A percentile compares a stretch with the other conserved stretches of the same genome.
These are phyloP conservation scores for Rubroshorea leprosula DNA, from an alignment of 345 rosid species.

Conservation along the genomic window DNA sequence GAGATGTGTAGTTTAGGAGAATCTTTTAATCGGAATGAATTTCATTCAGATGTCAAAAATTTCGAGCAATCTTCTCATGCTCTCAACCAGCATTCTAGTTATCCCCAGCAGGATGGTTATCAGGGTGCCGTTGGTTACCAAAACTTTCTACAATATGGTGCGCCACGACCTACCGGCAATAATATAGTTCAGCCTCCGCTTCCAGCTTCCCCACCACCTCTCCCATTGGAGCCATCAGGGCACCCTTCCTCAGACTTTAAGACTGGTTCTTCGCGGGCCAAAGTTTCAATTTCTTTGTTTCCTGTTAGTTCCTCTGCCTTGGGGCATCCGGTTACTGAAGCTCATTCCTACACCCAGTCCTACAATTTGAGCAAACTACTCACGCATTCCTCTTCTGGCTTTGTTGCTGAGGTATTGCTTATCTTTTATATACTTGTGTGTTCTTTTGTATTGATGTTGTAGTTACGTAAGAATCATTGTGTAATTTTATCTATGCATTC, in stretches of 20 bases:
- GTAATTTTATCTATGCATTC: neutral
- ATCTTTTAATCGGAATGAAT: too few relatives aligned
- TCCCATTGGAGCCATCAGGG: conserved; percentile 38
- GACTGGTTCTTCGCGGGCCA: conserved; percentile 28
- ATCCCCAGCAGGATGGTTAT: neutral
- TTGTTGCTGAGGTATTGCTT: conserved; percentile 27
- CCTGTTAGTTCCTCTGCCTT: conserved; percentile 31
- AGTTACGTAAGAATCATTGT: neutral
- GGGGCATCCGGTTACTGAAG: conserved; percentile 25
- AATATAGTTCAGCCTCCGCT: conserved; percentile 42
- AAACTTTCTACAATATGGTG: conserved; percentile 6
- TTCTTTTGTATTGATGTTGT: neutral
- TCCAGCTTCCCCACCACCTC: conserved; percentile 68
- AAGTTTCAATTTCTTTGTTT: conserved; percentile 40
- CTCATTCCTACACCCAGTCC: conserved; percentile 15
- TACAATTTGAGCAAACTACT: conserved; percentile 15
- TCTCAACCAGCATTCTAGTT: neutral
- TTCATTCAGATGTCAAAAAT: conserved; percentile 13
- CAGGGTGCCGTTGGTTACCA: conserved; percentile 10
- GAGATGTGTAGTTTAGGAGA: too few relatives aligned
- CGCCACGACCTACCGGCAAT: conserved; percentile 12
- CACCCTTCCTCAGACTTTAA: conserved; percentile 18
- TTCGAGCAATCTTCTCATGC: neutral
- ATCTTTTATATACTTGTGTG: conserved; percentile 4
- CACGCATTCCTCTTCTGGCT: conserved; percentile 19